Evolutionary conservation across 1,284 basidiomycete species (phyloP).

Genomic region (Trametes hirsuta): DNA sequence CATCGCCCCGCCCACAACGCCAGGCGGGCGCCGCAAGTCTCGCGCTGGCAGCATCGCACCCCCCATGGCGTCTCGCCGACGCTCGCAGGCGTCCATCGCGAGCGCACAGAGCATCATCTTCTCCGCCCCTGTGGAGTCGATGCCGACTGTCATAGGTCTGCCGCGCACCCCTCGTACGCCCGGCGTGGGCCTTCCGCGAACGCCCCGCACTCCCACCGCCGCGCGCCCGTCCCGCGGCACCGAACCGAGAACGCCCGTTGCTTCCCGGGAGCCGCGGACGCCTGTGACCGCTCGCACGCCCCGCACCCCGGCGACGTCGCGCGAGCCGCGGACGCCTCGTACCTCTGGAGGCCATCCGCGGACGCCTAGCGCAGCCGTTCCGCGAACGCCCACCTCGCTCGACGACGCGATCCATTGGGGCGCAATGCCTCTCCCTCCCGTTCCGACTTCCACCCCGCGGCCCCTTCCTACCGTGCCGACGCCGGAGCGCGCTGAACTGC

Average conservation of each 20-base stretch:
- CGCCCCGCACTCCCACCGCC: conserved; percentile 1
- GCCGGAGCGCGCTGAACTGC: conserved; percentile 15
- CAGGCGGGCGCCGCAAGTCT: conserved; percentile 14
- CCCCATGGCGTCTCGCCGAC: conserved; percentile 7
- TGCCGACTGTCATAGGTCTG: conserved; percentile 4
- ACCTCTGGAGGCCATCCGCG: conserved; percentile 11
- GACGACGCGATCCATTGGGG: conserved; percentile 19
- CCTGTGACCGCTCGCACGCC: neutral
- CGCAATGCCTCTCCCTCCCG: conserved; percentile 6
- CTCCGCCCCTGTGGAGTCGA: conserved; percentile 1
- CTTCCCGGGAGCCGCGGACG: conserved; percentile 4
- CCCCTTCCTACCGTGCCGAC: conserved; percentile 6
- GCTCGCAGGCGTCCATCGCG: conserved; percentile 5
- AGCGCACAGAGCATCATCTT: conserved; percentile 7
- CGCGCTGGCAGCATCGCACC: conserved; percentile 6
- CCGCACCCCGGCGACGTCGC: neutral
- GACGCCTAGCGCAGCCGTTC: conserved; percentile 8
- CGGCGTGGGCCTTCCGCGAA: no score
- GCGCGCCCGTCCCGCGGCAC: conserved; percentile 12
- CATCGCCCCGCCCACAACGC: neutral
- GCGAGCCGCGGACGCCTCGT: conserved; percentile 7
- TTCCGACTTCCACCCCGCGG: conserved; percentile 1
- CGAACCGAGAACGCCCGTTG: neutral
- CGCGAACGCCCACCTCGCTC: conserved; percentile 24
- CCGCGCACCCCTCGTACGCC: conserved; percentile 18